Evolutionary conservation across 768 basidiomycete species (phyloP).

Genomic region (Austroboletus festivus): DNA sequence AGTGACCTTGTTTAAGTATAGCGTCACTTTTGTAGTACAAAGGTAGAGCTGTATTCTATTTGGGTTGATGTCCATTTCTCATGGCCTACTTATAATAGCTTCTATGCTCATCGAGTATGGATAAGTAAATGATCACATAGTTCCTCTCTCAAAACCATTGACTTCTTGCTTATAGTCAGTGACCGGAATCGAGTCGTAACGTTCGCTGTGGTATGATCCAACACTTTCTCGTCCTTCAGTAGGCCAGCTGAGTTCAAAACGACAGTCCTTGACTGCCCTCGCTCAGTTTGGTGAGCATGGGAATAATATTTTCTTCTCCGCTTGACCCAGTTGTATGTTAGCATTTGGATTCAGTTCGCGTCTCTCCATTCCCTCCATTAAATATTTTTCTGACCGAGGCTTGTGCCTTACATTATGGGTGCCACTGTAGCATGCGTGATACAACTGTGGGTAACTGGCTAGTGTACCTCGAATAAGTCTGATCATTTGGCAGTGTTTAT

Average conservation of each 20-base stretch:
- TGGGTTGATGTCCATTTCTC: background rate
- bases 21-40: slow-evolving; percentile 20
- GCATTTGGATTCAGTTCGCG: slow-evolving; percentile 18
- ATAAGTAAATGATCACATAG: slow-evolving; percentile 17
- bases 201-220: slow-evolving; percentile 15
- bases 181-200: slow-evolving; percentile 15
- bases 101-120: slow-evolving; percentile 27
- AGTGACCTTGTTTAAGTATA: slow-evolving; percentile 11
- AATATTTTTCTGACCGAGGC: background rate
- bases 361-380: background rate
- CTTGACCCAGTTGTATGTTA: background rate
- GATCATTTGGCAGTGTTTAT: slow-evolving; percentile 6
- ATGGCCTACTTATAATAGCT: slow-evolving; percentile 12
- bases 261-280: slow-evolving; percentile 5
- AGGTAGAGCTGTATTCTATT: slow-evolving; percentile 5
- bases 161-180: slow-evolving; percentile 13
- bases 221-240: background rate
- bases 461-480: background rate
- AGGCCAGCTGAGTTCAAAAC: background rate
- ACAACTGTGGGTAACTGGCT: slow-evolving; percentile 9
- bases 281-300: slow-evolving; percentile 14
- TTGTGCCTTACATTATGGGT: too few relatives aligned
- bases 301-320: background rate
- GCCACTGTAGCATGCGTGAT: slow-evolving; percentile 2
- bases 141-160: background rate